Evolutionary conservation across 1,284 basidiomycete genomes (phyloP).

Genomic region (Termitomyces sp.): DNA sequence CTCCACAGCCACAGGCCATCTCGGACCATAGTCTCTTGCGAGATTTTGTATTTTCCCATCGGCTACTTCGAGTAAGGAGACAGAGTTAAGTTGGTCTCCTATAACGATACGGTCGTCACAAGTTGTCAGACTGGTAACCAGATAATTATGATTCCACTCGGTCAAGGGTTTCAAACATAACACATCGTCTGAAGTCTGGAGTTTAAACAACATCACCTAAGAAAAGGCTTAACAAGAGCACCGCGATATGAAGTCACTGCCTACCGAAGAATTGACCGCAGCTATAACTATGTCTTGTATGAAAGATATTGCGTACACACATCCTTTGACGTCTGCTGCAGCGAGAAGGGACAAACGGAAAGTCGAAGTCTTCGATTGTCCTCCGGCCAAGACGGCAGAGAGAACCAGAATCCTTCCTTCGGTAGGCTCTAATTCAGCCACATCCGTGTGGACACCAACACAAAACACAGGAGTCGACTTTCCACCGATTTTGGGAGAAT

Average conservation of each 20-base stretch:
- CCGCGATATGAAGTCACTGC: slow-evolving; percentile 24
- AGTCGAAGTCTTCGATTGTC: slow-evolving; percentile 21
- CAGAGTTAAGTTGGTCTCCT: slow-evolving; percentile 80
- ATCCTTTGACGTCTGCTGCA: slow-evolving; percentile 45
- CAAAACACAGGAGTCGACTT: slow-evolving; percentile 43
- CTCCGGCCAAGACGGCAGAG: slow-evolving; percentile 27
- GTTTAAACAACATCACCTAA: slow-evolving; percentile 44
- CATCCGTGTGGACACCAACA: slow-evolving; percentile 54
- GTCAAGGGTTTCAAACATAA: slow-evolving; percentile 41
- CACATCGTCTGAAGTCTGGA: slow-evolving; percentile 31
- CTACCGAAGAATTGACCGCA: slow-evolving; percentile 70
- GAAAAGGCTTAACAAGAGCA: not conserved
- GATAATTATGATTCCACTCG: slow-evolving; percentile 77
- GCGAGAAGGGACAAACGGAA: slow-evolving; percentile 37
- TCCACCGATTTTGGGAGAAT: slow-evolving; percentile 31
- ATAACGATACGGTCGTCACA: slow-evolving; percentile 52
- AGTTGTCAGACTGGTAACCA: slow-evolving; percentile 60
- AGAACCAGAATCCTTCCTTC: slow-evolving; percentile 56
- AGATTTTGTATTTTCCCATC: slow-evolving; percentile 51
- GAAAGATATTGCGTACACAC: slow-evolving; percentile 53
- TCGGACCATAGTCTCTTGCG: slow-evolving; percentile 73
- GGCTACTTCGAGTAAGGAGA: slow-evolving; percentile 63
- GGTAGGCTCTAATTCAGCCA: slow-evolving; percentile 53
- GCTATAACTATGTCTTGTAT: slow-evolving; percentile 54
- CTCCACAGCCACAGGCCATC: slow-evolving; percentile 65